These are phyloP conservation scores for Fraxinus sp. DNA, from an alignment of 305 asterid genomes.

Conservation along the genomic window DNA sequence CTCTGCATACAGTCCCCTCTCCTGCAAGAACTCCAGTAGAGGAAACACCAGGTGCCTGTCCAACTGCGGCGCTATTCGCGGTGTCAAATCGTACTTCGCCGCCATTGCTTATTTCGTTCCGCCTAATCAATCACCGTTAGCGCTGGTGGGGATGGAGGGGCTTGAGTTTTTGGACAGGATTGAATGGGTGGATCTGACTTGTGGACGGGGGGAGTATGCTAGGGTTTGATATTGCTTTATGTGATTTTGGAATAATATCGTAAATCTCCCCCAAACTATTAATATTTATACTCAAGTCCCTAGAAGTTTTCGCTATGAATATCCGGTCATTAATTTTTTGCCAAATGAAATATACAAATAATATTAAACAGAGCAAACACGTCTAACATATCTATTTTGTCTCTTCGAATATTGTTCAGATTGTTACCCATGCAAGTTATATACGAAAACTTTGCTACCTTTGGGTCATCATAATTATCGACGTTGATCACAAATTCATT, in stretches of 20 bases:
- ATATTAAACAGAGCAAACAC: background rate
- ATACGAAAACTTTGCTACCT: background rate
- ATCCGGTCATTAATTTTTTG: background rate
- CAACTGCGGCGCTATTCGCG: conserved; percentile 67
- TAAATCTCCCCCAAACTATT: background rate
- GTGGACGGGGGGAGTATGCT: background rate
- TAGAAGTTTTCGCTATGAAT: background rate
- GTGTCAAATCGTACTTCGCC: conserved; percentile 79
- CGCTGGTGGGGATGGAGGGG: background rate
- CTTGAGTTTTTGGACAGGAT: background rate
- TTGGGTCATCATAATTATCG: background rate
- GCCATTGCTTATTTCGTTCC: conserved; percentile 36
- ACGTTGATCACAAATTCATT: background rate
- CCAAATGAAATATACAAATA: background rate
- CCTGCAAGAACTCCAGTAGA: conserved; percentile 81
- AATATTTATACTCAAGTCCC: background rate
- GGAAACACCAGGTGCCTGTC: conserved; percentile 91
- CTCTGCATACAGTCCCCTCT: conserved; percentile 61
- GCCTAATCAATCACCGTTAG: background rate
- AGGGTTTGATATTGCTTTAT: background rate
- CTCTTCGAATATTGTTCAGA: background rate
- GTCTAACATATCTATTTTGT: background rate
- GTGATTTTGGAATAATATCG: background rate
- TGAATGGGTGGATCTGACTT: background rate
- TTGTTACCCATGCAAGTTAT: background rate